Evolutionary conservation across 345 rosid genomes (phyloP).

Genomic region (Salix arbutifolia): DNA sequence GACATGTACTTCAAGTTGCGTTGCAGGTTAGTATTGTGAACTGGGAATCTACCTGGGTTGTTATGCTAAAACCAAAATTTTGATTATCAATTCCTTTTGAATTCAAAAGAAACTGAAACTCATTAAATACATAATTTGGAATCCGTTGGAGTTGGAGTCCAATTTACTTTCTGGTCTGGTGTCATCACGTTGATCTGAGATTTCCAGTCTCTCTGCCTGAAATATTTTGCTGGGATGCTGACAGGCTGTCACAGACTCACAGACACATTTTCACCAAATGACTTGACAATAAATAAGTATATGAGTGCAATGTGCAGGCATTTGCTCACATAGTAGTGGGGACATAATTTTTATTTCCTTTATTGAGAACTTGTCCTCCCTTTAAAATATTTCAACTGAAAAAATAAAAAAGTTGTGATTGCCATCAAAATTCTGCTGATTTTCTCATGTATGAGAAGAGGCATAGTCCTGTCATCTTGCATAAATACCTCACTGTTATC

Average conservation of each 20-base stretch:
- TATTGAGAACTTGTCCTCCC: background rate
- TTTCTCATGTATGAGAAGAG: background rate
- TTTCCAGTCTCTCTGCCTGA: background rate
- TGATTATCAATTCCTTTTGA: background rate
- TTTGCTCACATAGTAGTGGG: background rate
- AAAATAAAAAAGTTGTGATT: background rate
- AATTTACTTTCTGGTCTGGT: background rate
- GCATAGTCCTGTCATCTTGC: background rate
- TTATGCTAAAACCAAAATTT: background rate
- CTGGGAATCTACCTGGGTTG: background rate
- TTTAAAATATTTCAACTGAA: background rate
- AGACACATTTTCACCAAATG: background rate
- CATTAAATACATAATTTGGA: background rate
- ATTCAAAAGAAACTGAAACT: background rate
- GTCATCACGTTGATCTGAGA: background rate
- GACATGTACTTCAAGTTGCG: constrained; percentile 52
- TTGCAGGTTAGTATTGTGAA: constrained; percentile 57
- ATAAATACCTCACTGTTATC: background rate
- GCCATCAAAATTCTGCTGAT: background rate
- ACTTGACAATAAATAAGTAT: background rate
- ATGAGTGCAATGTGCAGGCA: background rate
- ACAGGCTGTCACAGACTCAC: background rate
- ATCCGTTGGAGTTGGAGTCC: background rate
- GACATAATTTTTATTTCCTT: background rate
- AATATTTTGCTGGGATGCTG: background rate